Base-by-base conservation (phyloP, 2,329 filamentous ascomycete species). In the Corynespora cassiicola region DNA sequence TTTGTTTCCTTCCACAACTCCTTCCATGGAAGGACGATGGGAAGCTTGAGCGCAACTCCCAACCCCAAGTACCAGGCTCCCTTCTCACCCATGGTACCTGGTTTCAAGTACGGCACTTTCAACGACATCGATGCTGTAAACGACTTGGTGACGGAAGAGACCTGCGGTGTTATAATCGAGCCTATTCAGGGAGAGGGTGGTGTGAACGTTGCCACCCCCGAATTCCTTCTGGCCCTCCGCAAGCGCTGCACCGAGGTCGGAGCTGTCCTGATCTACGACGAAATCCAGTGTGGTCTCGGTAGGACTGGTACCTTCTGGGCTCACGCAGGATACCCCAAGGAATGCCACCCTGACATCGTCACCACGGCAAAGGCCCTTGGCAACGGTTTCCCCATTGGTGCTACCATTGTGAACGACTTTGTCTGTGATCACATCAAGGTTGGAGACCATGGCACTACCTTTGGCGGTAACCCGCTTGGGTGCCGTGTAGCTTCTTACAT, bases 51-150 rank as follows among this genome's bases (percentile, higher is more conserved):
- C n/a, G 94, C 94, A 8, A 99, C 94, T 5, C 94, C 91, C 31
- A 99, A 97, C 73, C 89, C 90, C 12, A 99, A 99, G 70, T 99
- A 99, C 72, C 94, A 99, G 73, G 82, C 86, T 55, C 94, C 94
- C 0, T 99, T 99, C 65, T 78, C 88, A 10, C 94, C 94, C 23
- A 96, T 99, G 91, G 75, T 99, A 1, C 92, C 94, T 0, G 94
- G 94, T 2, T 97, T 96, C 75, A 84, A 76, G 63, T 90, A 94
- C 62, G 92, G 90, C 35, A 85, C 75, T 6, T 95, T 85, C 75
- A 97, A 99, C 64, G 86, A 97, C 62, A 73, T 92, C 9, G 78
- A 75, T 2, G 84, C 76, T 11, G 80, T 99, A 36, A 73, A 85
- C 12, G 78, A 79, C 1, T 75, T 96, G 12, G 84, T 99, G 19